A percentile compares a stretch with the other conserved stretches of the same genome.
These are phyloP conservation scores for Fusarium virguliforme DNA, from an alignment of 2,329 filamentous ascomycete species.

Conservation along the genomic window DNA sequence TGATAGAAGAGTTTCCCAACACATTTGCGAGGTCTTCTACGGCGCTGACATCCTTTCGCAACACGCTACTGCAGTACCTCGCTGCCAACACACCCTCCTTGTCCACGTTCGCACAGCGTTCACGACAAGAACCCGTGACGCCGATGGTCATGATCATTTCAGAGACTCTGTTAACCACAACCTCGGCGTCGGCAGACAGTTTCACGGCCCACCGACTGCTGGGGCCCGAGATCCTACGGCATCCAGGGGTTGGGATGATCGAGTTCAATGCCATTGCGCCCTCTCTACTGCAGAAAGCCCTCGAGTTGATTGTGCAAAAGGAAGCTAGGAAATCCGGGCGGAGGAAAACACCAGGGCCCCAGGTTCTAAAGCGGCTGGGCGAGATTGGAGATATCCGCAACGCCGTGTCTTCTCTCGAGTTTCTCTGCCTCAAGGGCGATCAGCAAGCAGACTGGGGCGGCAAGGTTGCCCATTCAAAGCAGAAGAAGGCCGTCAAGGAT, in stretches of 20 bases:
- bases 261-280: slow-evolving; percentile 96
- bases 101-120: slow-evolving; percentile 62
- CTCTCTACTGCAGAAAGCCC: slow-evolving; percentile 86
- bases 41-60: slow-evolving; percentile 79
- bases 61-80: slow-evolving; percentile 82
- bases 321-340: slow-evolving; percentile 86
- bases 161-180: slow-evolving; percentile 89
- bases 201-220: slow-evolving; percentile 93
- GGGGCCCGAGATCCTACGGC: slow-evolving; percentile 86
- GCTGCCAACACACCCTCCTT: slow-evolving; percentile 75
- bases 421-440: slow-evolving; percentile 88
- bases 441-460: slow-evolving; percentile 82
- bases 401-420: slow-evolving; percentile 93
- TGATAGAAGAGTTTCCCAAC: slow-evolving; percentile 88
- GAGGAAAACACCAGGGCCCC: slow-evolving; percentile 81
- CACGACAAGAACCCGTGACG: slow-evolving; percentile 65
- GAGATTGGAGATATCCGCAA: slow-evolving; percentile 94
- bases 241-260: slow-evolving; percentile 84
- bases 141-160: slow-evolving; percentile 93
- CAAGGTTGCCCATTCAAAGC: slow-evolving; percentile 79
- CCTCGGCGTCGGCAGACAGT: slow-evolving; percentile 87
- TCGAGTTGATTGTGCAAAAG: slow-evolving; percentile 87
- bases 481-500: slow-evolving; percentile 74
- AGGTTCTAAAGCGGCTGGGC: slow-evolving; percentile 83
- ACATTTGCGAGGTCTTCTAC: slow-evolving; percentile 78